Evolutionary conservation across 2,329 filamentous ascomycete genomes (phyloP).

Genomic region (Calycina herbarum): DNA sequence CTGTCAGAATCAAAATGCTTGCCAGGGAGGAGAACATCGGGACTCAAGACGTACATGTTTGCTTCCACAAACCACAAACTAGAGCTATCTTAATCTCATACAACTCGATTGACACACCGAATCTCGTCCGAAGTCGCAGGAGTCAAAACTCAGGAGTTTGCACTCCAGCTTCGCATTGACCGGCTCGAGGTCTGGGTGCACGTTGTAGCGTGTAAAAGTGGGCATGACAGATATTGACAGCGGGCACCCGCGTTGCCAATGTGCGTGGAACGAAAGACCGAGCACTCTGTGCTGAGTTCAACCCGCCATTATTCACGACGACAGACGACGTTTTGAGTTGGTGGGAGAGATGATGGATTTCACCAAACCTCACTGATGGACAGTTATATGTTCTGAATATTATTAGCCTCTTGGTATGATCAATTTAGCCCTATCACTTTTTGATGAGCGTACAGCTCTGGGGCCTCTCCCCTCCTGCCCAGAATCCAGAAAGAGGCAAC

Average conservation of each 20-base stretch:
- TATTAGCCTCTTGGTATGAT: background rate
- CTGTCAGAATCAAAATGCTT: background rate
- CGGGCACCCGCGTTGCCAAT: slow-evolving; percentile 2
- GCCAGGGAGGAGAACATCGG: background rate
- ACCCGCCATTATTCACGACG: background rate
- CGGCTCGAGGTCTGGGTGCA: background rate
- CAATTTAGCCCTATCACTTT: background rate
- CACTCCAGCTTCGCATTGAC: background rate
- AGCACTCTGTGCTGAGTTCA: background rate
- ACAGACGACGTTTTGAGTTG: background rate
- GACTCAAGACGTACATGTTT: background rate
- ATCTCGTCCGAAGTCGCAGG: slow-evolving; percentile 2
- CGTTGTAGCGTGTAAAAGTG: background rate
- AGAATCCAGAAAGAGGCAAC: slow-evolving; percentile 7
- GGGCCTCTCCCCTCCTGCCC: background rate
- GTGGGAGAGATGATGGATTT: background rate
- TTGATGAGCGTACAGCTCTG: background rate
- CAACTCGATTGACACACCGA: background rate
- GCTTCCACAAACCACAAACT: background rate
- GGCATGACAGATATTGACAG: slow-evolving; percentile 6
- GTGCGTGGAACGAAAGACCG: background rate
- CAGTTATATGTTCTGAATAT: background rate
- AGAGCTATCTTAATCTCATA: background rate
- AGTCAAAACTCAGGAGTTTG: slow-evolving; percentile 2
- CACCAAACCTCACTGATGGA: background rate